phyloP scores from a whole-genome alignment of 352 stramenopile species.

The Discostella stelligera region DNA sequence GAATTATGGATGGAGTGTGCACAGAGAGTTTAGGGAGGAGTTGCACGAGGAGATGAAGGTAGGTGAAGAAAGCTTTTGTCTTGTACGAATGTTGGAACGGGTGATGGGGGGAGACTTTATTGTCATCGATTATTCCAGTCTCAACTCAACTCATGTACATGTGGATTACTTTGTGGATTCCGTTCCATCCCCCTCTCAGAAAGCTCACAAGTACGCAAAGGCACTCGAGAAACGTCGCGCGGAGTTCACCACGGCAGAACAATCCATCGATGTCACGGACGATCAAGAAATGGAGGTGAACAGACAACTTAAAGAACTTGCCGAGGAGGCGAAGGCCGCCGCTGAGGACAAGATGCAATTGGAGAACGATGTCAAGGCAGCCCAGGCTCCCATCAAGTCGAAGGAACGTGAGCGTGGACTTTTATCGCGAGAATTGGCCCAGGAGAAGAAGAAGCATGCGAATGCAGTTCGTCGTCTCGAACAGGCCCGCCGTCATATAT shows the following conservation, averaged over 20 bases:
- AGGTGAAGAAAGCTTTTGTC: conserved; percentile 10
- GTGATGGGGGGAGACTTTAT: background rate
- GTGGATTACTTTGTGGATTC: background rate
- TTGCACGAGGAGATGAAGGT: conserved; percentile 48
- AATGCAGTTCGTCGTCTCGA: conserved; percentile 52
- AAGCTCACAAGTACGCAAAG: conserved; percentile 44
- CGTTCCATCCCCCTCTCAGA: conserved; percentile 1
- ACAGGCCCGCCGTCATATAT: conserved; percentile 60
- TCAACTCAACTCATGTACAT: too few species aligned
- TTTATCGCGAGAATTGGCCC: conserved; percentile 52
- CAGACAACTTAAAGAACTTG: conserved; percentile 34
- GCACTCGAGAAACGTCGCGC: conserved; percentile 55
- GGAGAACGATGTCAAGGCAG: conserved; percentile 64
- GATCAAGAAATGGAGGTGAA: conserved; percentile 53
- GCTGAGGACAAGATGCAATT: conserved; percentile 49
- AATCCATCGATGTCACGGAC: conserved; percentile 46
- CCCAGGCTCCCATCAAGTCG: conserved; percentile 49
- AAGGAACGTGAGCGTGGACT: conserved; percentile 59
- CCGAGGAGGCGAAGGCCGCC: conserved; percentile 38
- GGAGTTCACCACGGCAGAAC: conserved; percentile 58
- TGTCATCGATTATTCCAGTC: background rate
- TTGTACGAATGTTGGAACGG: too few species aligned
- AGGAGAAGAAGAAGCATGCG: conserved; percentile 33
- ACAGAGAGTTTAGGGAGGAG: conserved; percentile 47
- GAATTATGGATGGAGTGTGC: conserved; percentile 51